These are phyloP conservation scores for Geotrichum phurueaensis DNA, from an alignment of 1,139 yeast genomes.

Conservation along the genomic window DNA sequence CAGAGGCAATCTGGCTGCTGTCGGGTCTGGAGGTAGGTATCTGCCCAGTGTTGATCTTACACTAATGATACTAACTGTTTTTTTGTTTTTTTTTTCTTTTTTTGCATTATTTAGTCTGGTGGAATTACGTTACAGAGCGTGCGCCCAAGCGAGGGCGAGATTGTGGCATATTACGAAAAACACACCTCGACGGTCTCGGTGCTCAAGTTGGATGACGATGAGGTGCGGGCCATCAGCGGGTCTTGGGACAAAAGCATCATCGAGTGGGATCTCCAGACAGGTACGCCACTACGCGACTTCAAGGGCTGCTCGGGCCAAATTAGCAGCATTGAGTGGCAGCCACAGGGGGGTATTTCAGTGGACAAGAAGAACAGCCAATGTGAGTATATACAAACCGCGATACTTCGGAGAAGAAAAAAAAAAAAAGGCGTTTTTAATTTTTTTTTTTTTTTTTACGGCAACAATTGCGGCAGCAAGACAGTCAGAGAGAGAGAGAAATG, in stretches of 20 bases:
- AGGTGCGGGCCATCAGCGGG: constrained; percentile 66
- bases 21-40: constrained; percentile 57
- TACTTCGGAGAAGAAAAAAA: constrained; percentile 19
- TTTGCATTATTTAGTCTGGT: constrained; percentile 40
- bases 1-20: constrained; percentile 76
- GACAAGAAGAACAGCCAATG: constrained; percentile 3
- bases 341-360: constrained; percentile 50
- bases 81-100: not conserved
- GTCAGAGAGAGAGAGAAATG: not conserved
- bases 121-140: constrained; percentile 82
- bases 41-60: not conserved
- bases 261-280: constrained; percentile 83
- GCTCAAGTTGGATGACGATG: constrained; percentile 54
- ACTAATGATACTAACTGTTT: not conserved
- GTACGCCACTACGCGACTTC: constrained; percentile 47
- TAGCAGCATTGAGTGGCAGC: constrained; percentile 72
- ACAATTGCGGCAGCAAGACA: not conserved
- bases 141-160: constrained; percentile 75
- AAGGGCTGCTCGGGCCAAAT: constrained; percentile 63
- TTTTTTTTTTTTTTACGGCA: too few species aligned
- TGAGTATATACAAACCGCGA: constrained; percentile 21
- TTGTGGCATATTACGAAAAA: constrained; percentile 66
- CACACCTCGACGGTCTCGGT: constrained; percentile 76
- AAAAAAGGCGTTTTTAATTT: not conserved
- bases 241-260: constrained; percentile 73